Evolutionary conservation across 768 basidiomycete species (phyloP), one percentile per base, ranked within the genome.

Genomic region (Pleurotus eryngii): DNA sequence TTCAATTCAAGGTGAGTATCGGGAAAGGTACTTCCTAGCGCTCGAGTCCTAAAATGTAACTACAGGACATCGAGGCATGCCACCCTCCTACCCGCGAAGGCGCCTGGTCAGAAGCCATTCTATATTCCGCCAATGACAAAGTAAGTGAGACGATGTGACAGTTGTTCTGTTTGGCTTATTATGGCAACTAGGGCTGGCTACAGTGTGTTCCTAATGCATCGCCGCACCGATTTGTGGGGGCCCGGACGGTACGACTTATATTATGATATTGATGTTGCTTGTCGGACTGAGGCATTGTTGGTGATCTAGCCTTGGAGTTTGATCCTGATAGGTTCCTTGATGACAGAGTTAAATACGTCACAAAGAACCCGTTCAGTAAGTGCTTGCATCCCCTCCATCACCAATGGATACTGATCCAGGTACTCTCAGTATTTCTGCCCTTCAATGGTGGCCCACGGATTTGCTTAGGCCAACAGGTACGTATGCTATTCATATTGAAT

Each of bases 291-390:
- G 30, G 11, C 30, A 8, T 35, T 35, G 30, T 35, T 35, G 30
- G 30, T 35, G 30, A 35, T 35, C 30, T 48, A 85, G 84, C 84
- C n/a, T 65, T 77, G 3, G 61, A 70, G 57, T 89, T 87, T 60
- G 86, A 88, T 63, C 87, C 87, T 0, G 82, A 86, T 58, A 76
- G 86, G 1, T 88, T 86, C 75, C 65, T 89, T 40, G 86, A 89
- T 59, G 79, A 81, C 27, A 74, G 86, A 3, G 53, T 85, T 42
- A 84, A 81, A 59, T 83, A 86, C 60, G 64, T 84, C 59, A 77
- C 73, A 0, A 74, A 78, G 5, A 84, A 84, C 60, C 83, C 84
- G 0, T 84, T 79, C 73, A 54, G 51, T 54, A 22, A 8, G 51
- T 54, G 69, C 70, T 46, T 40, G 30, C 40, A 42, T 18, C 30